phyloP scores from a whole-genome alignment of 768 basidiomycete genomes.

The Mycena leptocephala region DNA sequence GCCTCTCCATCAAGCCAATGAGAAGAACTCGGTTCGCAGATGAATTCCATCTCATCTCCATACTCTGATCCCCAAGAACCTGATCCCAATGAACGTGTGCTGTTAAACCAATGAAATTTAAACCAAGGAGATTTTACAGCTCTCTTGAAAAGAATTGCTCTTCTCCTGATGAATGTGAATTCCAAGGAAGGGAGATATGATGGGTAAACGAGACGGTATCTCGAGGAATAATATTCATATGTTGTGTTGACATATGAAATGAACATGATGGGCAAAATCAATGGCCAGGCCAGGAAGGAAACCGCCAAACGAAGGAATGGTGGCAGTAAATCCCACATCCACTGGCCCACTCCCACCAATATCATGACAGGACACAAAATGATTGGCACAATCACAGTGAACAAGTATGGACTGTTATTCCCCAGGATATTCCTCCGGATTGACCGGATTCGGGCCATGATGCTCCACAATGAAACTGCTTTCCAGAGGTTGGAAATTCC shows the following conservation, averaged over 20 bases:
- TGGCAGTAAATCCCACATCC: no score
- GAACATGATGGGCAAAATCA: not conserved
- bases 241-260: not conserved
- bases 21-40: slow-evolving; percentile 13
- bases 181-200: slow-evolving; percentile 10
- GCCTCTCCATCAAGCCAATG: slow-evolving; percentile 29
- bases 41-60: slow-evolving; percentile 13
- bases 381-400: not conserved
- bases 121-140: no score
- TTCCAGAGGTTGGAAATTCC: slow-evolving; percentile 1
- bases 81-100: no score
- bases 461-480: not conserved
- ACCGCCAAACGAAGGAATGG: not conserved
- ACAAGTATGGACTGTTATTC: not conserved
- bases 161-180: not conserved
- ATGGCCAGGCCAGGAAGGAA: not conserved
- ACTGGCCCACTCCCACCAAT: no score
- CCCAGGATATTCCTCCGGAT: not conserved
- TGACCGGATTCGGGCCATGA: not conserved
- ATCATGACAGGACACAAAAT: not conserved
- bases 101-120: not conserved
- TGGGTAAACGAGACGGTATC: slow-evolving; percentile 13
- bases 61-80: slow-evolving; percentile 11
- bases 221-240: slow-evolving; percentile 1
- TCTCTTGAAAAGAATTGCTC: not conserved